These are phyloP conservation scores for Mortierella sp. DNA, from an alignment of 371 early-diverging fungal genomes.

Conservation along the genomic window DNA sequence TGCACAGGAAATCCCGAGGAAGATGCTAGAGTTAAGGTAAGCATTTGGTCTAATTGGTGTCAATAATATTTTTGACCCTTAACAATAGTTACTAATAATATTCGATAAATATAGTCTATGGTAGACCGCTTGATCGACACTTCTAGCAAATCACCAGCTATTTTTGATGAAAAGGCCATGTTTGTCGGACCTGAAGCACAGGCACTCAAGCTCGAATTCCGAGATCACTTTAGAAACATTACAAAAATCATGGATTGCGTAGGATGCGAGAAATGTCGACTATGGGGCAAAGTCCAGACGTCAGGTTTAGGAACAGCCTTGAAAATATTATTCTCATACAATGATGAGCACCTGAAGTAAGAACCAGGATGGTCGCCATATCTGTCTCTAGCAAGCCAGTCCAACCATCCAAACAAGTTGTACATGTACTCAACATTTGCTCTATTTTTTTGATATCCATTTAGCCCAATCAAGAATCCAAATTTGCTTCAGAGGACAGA, in stretches of 20 bases:
- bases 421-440: no score
- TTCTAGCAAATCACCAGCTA: conserved; percentile 73
- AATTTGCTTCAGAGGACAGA: conserved; percentile 79
- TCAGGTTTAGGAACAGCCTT: conserved; percentile 54
- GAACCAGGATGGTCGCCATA: background rate
- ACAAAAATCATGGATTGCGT: conserved; percentile 98
- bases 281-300: conserved; percentile 97
- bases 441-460: conserved; percentile 55
- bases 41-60: background rate
- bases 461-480: conserved; percentile 64
- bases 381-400: no score
- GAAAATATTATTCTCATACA: conserved; percentile 80
- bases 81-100: background rate
- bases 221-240: conserved; percentile 94
- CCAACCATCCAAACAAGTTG: no score
- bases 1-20: conserved; percentile 63
- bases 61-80: background rate
- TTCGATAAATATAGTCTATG: conserved; percentile 54
- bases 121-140: conserved; percentile 70
- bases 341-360: conserved; percentile 75
- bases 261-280: conserved; percentile 97
- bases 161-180: conserved; percentile 93
- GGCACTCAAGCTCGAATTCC: conserved; percentile 85
- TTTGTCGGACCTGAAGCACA: conserved; percentile 72
- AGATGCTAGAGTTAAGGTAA: conserved; percentile 24